Evolutionary conservation across 1,284 basidiomycete genomes (phyloP), one percentile per base, ranked within the genome.

Genomic region (Laetiporus sulphureus): DNA sequence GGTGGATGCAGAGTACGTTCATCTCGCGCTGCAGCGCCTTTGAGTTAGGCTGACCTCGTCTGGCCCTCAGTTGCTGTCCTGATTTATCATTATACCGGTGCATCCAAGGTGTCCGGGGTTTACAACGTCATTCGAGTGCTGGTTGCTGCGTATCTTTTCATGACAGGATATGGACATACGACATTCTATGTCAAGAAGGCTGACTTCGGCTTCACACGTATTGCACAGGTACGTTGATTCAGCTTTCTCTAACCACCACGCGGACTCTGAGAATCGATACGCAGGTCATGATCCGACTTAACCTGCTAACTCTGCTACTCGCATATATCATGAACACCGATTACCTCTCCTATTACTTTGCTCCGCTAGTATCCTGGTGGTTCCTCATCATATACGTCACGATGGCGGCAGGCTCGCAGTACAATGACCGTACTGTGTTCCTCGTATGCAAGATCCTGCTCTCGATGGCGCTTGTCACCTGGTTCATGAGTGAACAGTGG

Each of bases 1-100:
- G 91, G 1, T 94, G 91, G 91, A 95, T 95, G 91, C 91, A 94
- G 67, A 73, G 88, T 90, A 57, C 45, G 82, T 67, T n/a, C n/a
- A n/a, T n/a, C 1, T 16, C 8, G 6, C 10, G n/a, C 11, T 1
- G 10, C 25, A 13, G 13, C 13, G 25, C 13, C 13, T 8, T 27
- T 27, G 25, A 7, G 13, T 27, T 27, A 7, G 13, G 25, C 25
- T n/a, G n/a, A 27, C 13, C 7, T 27, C 13, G 25, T 8, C 25
- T 27, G 25, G 25, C 8, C 25, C 13, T 27, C 25, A 91, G 88
- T 93, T 52, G 79, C 75, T 2, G 91, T 94, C 51, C 72, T 94
- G 20, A 81, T 93, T 51, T 94, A 94, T 58, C 91, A 94, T 64
- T 92, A 92, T 60, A 67, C 85, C 39, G 87, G 86, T 20, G 91